Evolutionary conservation across 345 rosid species (phyloP), one percentile per base, ranked within the genome.

Genomic region (Rhizophora mangle): DNA sequence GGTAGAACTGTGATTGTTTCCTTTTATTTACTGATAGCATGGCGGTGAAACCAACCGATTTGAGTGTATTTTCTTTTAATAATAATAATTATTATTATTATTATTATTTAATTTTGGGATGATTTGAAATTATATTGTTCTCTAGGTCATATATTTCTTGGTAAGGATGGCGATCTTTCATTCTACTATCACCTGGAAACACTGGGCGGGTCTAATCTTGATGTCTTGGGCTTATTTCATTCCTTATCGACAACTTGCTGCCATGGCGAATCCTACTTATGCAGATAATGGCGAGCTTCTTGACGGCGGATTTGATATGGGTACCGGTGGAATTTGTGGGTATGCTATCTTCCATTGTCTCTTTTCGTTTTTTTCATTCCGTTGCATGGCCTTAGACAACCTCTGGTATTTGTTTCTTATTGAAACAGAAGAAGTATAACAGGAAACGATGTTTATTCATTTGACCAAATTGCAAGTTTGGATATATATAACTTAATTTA

Each of bases 261-360:
- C 70, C 0, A 87, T 94, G 98, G 98, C 97, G 10, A 81, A 77
- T 59, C 95, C 98, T 69, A 34, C 85, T 72, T 82, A 83, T 81
- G 74, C 73, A 24, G 87, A 83, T 67, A 85, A 85, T 66, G 97
- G 98, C 21, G 93, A 94, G 6, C 96, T 91, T 79, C 70, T 86
- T 64, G 98, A 93, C 67, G 98, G 96, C 65, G 60, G 76, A 6
- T 89, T 86, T 46, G 93, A 94, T 74, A 89, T 91, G 97, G 87
- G 79, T 63, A 85, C 97, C 27, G 96, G 89, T 78, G 98, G 98
- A 60, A 83, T 91, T 68, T 93, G 97, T 84, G 92, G 92, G 97
- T 90, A 82, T 63, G 86, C 69, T 13, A 47, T 31, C 51, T 64
- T 65, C 6, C 22, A 65, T 22, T 56, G 2, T 11, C 53, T 47